Conservation (phyloP, 106 monocot species). For the Gastrodia elata region DNA sequence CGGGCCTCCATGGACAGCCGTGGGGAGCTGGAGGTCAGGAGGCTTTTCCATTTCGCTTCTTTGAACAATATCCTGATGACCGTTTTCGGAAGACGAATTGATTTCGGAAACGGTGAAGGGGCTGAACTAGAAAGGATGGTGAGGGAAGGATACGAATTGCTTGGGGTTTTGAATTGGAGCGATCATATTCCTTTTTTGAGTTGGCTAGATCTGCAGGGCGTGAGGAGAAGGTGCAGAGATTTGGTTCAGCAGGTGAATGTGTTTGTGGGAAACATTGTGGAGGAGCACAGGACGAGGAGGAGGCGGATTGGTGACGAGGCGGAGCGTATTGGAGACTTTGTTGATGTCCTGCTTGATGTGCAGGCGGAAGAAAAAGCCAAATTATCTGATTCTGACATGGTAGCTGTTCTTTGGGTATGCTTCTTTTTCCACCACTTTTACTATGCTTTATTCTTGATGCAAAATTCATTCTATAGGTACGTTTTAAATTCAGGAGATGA, state of each 20-base stretch:
- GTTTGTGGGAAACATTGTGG: constrained; percentile 44
- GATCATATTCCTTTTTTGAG: constrained; percentile 50
- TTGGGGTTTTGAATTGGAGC: constrained; percentile 57
- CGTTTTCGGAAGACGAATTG: constrained; percentile 47
- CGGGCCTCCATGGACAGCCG: constrained; percentile 16
- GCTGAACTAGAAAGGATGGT: constrained; percentile 44
- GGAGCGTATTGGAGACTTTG: constrained; percentile 17
- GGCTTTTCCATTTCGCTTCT: constrained; percentile 46
- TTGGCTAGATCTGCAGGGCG: constrained; percentile 54
- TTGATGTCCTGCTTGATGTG: constrained; percentile 39
- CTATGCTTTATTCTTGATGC: background rate
- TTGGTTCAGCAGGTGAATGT: constrained; percentile 33
- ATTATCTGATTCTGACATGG: constrained; percentile 48
- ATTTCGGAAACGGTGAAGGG: constrained; percentile 27
- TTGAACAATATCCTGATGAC: constrained; percentile 48
- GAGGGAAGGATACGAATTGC: constrained; percentile 54
- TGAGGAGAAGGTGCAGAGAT: constrained; percentile 40
- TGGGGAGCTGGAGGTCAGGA: constrained; percentile 32
- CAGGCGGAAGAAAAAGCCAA: constrained; percentile 25
- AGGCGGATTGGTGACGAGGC: background rate
- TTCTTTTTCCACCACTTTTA: background rate
- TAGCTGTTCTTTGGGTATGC: constrained; percentile 54
- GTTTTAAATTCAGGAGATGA: constrained; percentile 50
- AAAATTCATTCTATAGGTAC: background rate
- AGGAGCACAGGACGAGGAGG: constrained; percentile 38